A percentile compares a stretch with the other conserved stretches of the same genome.
These are phyloP conservation scores for Fusarium sp. DNA, from an alignment of 2,329 filamentous ascomycete species.

Conservation along the genomic window DNA sequence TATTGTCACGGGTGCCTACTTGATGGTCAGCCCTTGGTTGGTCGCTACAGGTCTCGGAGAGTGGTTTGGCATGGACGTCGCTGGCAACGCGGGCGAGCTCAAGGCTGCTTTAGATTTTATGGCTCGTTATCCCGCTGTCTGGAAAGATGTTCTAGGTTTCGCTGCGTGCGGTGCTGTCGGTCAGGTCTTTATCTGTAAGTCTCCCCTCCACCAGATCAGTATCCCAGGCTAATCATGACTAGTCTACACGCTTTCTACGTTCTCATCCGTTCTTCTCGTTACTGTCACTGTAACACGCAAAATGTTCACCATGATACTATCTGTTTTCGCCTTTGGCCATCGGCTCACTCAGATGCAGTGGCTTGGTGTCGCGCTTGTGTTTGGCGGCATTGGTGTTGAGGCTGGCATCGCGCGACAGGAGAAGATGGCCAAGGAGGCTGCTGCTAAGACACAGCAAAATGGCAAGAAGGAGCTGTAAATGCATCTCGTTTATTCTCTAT, in stretches of 20 bases:
- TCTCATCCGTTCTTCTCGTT: slow-evolving; percentile 90
- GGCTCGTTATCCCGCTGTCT: slow-evolving; percentile 79
- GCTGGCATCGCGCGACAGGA: slow-evolving; percentile 81
- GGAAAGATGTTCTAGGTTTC: slow-evolving; percentile 89
- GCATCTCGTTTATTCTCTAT: not conserved
- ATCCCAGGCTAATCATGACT: slow-evolving; percentile 25
- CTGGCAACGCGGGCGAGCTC: slow-evolving; percentile 78
- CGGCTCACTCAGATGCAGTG: slow-evolving; percentile 88
- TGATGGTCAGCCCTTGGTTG: slow-evolving; percentile 83
- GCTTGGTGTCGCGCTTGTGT: slow-evolving; percentile 90
- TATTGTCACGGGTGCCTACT: slow-evolving; percentile 77
- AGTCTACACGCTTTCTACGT: slow-evolving; percentile 92
- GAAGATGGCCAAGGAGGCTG: slow-evolving; percentile 81
- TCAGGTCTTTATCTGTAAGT: slow-evolving; percentile 91
- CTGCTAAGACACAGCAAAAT: slow-evolving; percentile 57
- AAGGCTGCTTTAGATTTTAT: slow-evolving; percentile 83
- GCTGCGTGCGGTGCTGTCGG: slow-evolving; percentile 90
- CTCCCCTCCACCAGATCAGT: not conserved
- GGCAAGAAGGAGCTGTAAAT: slow-evolving; percentile 47
- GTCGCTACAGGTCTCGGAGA: slow-evolving; percentile 71
- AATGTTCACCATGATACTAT: slow-evolving; percentile 99
- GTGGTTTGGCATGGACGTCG: slow-evolving; percentile 72
- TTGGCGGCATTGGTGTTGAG: slow-evolving; percentile 94
- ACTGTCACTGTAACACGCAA: slow-evolving; percentile 98
- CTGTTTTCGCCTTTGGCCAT: slow-evolving; percentile 94